Percentiles rank a stretch among this genome's conserved stretches.
Evolutionary conservation across 2,329 filamentous ascomycete genomes (phyloP).

Genomic region (Talaromyces sp.): DNA sequence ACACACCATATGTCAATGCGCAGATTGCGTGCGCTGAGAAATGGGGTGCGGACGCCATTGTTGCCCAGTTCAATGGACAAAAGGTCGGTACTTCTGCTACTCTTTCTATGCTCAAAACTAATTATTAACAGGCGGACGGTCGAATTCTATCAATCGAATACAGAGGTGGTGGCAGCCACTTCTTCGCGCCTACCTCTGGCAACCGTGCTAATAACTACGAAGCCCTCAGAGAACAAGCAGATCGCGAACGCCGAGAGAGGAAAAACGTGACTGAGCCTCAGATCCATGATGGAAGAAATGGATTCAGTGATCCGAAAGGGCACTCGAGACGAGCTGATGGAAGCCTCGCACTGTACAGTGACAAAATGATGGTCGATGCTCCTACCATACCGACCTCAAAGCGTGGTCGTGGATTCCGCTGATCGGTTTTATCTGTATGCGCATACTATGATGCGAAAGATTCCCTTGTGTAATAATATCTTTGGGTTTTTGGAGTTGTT

Average conservation of each 20-base stretch:
- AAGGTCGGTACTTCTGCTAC: conserved; percentile 44
- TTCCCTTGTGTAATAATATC: background rate
- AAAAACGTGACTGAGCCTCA: conserved; percentile 32
- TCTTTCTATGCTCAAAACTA: background rate
- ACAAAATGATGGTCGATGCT: conserved; percentile 42
- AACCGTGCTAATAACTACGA: conserved; percentile 28
- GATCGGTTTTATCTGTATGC: background rate
- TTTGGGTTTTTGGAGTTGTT: background rate
- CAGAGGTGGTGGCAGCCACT: conserved; percentile 33
- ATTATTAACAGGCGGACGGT: conserved; percentile 53
- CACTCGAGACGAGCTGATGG: conserved; percentile 17
- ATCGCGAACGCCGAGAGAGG: conserved; percentile 37
- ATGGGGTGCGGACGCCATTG: conserved; percentile 56
- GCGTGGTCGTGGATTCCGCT: conserved; percentile 14
- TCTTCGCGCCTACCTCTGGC: conserved; percentile 19
- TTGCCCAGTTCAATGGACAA: conserved; percentile 61
- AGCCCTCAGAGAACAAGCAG: conserved; percentile 38
- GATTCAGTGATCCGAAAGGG: conserved; percentile 30
- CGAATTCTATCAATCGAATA: conserved; percentile 57
- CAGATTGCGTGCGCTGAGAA: conserved; percentile 58
- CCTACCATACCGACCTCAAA: conserved; percentile 21
- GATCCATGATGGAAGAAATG: conserved; percentile 40
- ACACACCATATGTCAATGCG: conserved; percentile 57
- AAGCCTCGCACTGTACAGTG: conserved; percentile 34
- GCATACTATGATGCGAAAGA: background rate